Evolutionary conservation across 2,329 filamentous ascomycete genomes (phyloP), one percentile per base, ranked within the genome.

Genomic region (Penicillium hordei): DNA sequence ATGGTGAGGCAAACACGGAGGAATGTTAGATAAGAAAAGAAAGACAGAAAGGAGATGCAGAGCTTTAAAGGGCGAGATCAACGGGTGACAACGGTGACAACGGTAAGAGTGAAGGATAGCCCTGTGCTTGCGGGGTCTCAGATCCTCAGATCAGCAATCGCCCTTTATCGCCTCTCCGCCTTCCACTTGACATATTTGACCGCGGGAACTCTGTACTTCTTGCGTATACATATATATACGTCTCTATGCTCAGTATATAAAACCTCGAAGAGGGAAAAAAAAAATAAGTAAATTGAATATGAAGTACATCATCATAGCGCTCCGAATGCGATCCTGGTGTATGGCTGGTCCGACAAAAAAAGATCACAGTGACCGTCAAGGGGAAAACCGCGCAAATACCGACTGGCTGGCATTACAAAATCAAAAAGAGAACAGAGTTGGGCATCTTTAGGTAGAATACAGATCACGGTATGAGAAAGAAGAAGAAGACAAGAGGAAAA

Each of bases 391-490:
- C 15, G 48, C 36, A 29, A 40, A 55, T 56, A 61, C 61, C 63
- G 60, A 63, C 58, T 61, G 44, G 52, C 52, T 50, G 56, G 53
- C 59, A 67, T 62, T 55, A 58, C 43, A 63, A 55, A 62, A 60
- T 50, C 46, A 45, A 54, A 48, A 51, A 46, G 44, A 40, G 44
- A 44, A 55, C 23, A 54, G 23, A 55, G 55, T 42, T 33, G 60
- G 60, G 55, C 65, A 67, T 66, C 57, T 65, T 62, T 60, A 65
- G 60, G 52, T 67, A 67, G 60, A 66, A 60, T 67, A 67, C 65
- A 67, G 38, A 62, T 66, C 52, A 58, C 63, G 58, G 58, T 68
- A 65, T 65, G 60, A 60, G 66, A 55, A 68, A 66, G 64, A 63
- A 60, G 66, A 68, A 60, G 63, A 60, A 34, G 27, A 23, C 13